Base-by-base conservation (phyloP, 179 eudicot genomes). In the Heliamphora pulchella region DNA sequence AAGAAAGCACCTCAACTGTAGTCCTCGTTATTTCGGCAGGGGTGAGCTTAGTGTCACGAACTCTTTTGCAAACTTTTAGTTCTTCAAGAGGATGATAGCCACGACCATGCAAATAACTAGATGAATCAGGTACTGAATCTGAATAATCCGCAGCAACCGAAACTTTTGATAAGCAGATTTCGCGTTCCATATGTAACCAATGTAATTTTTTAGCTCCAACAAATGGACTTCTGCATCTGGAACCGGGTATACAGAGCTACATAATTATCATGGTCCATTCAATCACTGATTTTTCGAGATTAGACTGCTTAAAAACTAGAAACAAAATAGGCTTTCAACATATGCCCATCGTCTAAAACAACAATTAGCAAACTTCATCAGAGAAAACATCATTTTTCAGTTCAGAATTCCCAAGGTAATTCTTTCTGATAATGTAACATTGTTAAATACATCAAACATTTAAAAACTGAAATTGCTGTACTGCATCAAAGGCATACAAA, bases 71-170 rank as follows among this genome's bases (percentile, higher is more conserved):
- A 62, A 69, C 85, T 82, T 85, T 87, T 55, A 89, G 50, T 43
- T 87, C 91, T 85, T 89, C 91, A 79, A 87, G 89, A 58, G 89
- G 91, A 79, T 89, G 91, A 84, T 88, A 88, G 4, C 91, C 87
- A 50, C 76, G 83, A 62, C 63, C 70, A 59, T 80, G 74, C 14
- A 76, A 68, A 79, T 79, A 67, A 81, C 76, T 83, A 50, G 86
- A 80, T 55, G 91, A 87, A 66, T 85, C 85, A 41, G 89, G 89
- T 78, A 85, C 79, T 80, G 91, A 87, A 84, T 87, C 91, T 67
- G 91, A 84, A 79, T 82, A 87, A 77, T 89, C 89, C 57, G 87
- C 86, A 70, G 89, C 88, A 79, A 87, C 91, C 44, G 83, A 81
- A 82, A 87, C 81, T 81, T 84, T 86, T 57, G 87, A 80, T 59